phyloP scores from a whole-genome alignment of 148 eudicot species.

The Beta vulgaris region DNA sequence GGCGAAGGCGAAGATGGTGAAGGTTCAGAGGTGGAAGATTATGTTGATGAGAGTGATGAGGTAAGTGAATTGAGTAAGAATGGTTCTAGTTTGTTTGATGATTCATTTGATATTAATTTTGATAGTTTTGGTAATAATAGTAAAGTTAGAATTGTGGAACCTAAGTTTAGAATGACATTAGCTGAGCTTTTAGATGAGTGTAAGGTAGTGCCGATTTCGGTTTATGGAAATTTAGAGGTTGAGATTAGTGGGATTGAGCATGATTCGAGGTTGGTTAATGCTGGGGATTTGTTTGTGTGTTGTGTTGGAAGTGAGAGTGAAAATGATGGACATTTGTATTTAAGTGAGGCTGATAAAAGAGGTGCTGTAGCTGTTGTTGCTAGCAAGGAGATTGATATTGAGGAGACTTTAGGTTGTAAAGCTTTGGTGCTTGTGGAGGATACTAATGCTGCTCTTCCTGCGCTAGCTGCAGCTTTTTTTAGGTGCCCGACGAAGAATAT shows the following conservation, averaged over 20 bases:
- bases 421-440: constrained; percentile 95
- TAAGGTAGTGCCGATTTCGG: constrained; percentile 83
- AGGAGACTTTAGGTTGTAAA: constrained; percentile 84
- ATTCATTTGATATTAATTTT: constrained; percentile 61
- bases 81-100: constrained; percentile 16
- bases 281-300: constrained; percentile 94
- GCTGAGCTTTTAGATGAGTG: constrained; percentile 95
- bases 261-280: constrained; percentile 76
- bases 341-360: constrained; percentile 90
- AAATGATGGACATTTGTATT: constrained; percentile 70
- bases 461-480: constrained; percentile 78
- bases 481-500: constrained; percentile 69
- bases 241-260: constrained; percentile 86
- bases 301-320: constrained; percentile 69
- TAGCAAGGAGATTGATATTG: constrained; percentile 89
- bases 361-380: constrained; percentile 97
- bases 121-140: constrained; percentile 48
- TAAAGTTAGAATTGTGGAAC: constrained; percentile 73
- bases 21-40: constrained; percentile 15
- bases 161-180: constrained; percentile 77
- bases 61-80: constrained; percentile 40
- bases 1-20: constrained; percentile 27
- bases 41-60: background rate
- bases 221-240: constrained; percentile 81
- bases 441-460: constrained; percentile 62